A percentile compares a stretch with the other conserved stretches of the same genome.
phyloP scores from a whole-genome alignment of 805 yeast genomes.

The Yarrowia sp. region DNA sequence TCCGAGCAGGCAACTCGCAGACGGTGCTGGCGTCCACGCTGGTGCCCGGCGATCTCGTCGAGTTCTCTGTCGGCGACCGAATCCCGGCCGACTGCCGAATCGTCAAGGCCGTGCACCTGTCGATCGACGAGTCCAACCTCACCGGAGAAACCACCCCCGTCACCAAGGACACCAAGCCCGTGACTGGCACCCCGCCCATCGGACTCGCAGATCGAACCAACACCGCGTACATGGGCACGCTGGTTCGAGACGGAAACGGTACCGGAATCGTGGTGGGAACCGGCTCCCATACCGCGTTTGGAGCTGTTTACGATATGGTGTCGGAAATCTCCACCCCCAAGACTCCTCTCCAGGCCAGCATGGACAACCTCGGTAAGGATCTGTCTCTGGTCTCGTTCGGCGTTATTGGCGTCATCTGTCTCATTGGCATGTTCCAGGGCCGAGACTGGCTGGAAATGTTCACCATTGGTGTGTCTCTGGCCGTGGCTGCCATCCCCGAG shows the following conservation, averaged over 20 bases:
- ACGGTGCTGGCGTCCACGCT: slow-evolving; percentile 84
- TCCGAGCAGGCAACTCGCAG: slow-evolving; percentile 78
- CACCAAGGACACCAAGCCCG: slow-evolving; percentile 60
- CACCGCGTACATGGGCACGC: slow-evolving; percentile 96
- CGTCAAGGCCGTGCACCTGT: slow-evolving; percentile 75
- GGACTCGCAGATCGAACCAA: slow-evolving; percentile 73
- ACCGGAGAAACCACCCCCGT: slow-evolving; percentile 97
- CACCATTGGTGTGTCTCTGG: slow-evolving; percentile 94
- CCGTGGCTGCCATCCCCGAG: slow-evolving; percentile 99
- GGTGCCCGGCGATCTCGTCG: slow-evolving; percentile 96
- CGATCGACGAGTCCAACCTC: slow-evolving; percentile 90
- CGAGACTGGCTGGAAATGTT: slow-evolving; percentile 97
- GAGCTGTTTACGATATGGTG: slow-evolving; percentile 95
- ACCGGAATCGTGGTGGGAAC: slow-evolving; percentile 92
- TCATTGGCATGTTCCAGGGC: slow-evolving; percentile 90
- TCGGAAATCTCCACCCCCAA: slow-evolving; percentile 93
- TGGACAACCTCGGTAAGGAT: slow-evolving; percentile 95
- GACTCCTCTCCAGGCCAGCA: slow-evolving; percentile 92
- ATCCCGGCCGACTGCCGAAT: slow-evolving; percentile 95
- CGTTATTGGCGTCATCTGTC: slow-evolving; percentile 88
- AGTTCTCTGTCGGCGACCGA: slow-evolving; percentile 89
- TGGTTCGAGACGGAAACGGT: slow-evolving; percentile 96
- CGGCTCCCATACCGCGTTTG: slow-evolving; percentile 88
- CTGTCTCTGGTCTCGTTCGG: slow-evolving; percentile 82
- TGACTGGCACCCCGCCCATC: slow-evolving; percentile 45